phyloP scores from a whole-genome alignment of 1,139 yeast species.

The Yamadazyma atmosphaerica region DNA sequence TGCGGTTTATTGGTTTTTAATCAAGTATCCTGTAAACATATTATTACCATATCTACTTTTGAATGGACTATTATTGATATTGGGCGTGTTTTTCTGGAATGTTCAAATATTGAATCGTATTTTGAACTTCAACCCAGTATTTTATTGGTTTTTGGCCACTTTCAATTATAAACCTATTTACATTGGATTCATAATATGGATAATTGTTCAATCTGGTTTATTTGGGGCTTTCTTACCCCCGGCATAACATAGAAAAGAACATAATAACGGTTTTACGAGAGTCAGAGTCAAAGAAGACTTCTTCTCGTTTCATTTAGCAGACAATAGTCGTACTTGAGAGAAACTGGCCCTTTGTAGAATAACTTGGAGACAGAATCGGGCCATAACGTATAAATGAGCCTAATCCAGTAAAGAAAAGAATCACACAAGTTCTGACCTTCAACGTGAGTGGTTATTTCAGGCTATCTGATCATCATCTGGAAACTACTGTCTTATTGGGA shows the following conservation, averaged over 20 bases:
- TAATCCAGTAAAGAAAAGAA: conserved; percentile 1
- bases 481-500: not conserved
- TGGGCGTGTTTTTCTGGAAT: conserved; percentile 69
- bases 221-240: conserved; percentile 76
- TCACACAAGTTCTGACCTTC: not conserved
- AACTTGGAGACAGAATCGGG: too few species aligned
- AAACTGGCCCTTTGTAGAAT: too few species aligned
- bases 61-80: conserved; percentile 41
- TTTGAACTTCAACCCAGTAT: conserved; percentile 71
- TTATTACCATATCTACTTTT: conserved; percentile 36
- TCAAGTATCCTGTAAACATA: conserved; percentile 35
- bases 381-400: not conserved
- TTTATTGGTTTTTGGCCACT: conserved; percentile 67
- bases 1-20: conserved; percentile 31
- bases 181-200: conserved; percentile 48
- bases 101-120: conserved; percentile 84
- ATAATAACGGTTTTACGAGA: too few species aligned
- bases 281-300: too few species aligned
- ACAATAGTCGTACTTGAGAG: too few species aligned
- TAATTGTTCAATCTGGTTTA: conserved; percentile 55
- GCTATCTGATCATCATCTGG: not conserved
- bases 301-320: not conserved
- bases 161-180: conserved; percentile 7
- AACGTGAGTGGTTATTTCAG: not conserved
- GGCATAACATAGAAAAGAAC: conserved; percentile 40